Conservation (phyloP, 2,329 filamentous ascomycete genomes). For the Pseudocercospora fuligena region DNA sequence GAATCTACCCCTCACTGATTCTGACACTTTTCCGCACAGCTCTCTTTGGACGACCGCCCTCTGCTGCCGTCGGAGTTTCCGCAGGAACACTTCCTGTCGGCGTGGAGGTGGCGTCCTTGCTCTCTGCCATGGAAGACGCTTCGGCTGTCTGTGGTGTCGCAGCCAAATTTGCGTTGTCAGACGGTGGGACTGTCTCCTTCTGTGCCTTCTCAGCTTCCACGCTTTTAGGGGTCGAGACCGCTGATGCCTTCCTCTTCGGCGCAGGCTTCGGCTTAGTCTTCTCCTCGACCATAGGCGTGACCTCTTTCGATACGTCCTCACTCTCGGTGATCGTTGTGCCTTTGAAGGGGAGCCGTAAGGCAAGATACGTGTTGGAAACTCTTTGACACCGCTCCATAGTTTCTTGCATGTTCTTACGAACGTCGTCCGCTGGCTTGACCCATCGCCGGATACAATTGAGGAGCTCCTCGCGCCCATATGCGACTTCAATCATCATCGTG, state of each 20-base stretch:
- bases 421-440: slow-evolving; percentile 59
- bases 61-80: slow-evolving; percentile 18
- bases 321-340: slow-evolving; percentile 25
- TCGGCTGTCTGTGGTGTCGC: slow-evolving; percentile 14
- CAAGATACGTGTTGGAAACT: slow-evolving; percentile 60
- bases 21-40: slow-evolving; percentile 39
- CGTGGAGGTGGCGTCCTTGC: not conserved
- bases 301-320: slow-evolving; percentile 35
- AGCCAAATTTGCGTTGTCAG: slow-evolving; percentile 21
- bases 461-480: slow-evolving; percentile 56
- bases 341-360: slow-evolving; percentile 57
- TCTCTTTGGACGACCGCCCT: slow-evolving; percentile 34
- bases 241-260: slow-evolving; percentile 25
- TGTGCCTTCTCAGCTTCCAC: slow-evolving; percentile 25
- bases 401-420: slow-evolving; percentile 60
- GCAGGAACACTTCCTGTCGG: slow-evolving; percentile 9
- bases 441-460: slow-evolving; percentile 61
- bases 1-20: slow-evolving; percentile 36
- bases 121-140: not conserved
- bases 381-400: slow-evolving; percentile 62
- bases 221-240: slow-evolving; percentile 16
- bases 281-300: slow-evolving; percentile 31
- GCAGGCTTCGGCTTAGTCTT: slow-evolving; percentile 28
- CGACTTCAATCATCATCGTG: slow-evolving; percentile 61
- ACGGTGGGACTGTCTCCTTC: slow-evolving; percentile 25